Percentiles rank a stretch among this genome's conserved stretches.
Evolutionary conservation across 768 basidiomycete genomes (phyloP).

Genomic region (Mycena indigotica): DNA sequence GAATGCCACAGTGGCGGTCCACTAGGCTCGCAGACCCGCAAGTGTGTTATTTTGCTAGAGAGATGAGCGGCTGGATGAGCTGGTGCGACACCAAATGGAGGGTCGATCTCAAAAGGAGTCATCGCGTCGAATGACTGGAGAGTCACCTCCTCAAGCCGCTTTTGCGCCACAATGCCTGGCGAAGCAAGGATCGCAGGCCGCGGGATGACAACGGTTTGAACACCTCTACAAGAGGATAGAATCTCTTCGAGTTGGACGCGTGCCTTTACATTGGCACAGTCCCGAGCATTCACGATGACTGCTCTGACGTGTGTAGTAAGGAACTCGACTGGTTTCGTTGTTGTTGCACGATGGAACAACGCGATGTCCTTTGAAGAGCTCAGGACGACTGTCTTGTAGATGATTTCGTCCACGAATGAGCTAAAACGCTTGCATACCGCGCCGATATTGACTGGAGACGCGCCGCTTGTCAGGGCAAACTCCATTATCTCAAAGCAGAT

Average conservation of each 20-base stretch:
- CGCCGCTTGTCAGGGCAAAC: constrained; percentile 11
- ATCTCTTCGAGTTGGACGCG: constrained; percentile 8
- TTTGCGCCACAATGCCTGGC: constrained; percentile 1
- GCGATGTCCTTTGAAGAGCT: constrained; percentile 8
- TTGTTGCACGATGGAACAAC: constrained; percentile 20
- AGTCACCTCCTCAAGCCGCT: constrained; percentile 11
- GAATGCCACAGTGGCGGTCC: too few relatives aligned
- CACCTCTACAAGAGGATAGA: constrained; percentile 9
- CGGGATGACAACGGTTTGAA: constrained; percentile 11
- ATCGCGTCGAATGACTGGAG: constrained; percentile 17
- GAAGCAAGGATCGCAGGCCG: constrained; percentile 14
- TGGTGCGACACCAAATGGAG: background rate
- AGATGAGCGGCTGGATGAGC: constrained; percentile 7
- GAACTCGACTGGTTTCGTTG: constrained; percentile 4
- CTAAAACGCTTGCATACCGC: constrained; percentile 18
- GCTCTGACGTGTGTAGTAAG: constrained; percentile 4
- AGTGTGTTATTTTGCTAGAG: constrained; percentile 10
- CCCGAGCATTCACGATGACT: constrained; percentile 6
- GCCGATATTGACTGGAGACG: constrained; percentile 8
- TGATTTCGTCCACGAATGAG: constrained; percentile 17
- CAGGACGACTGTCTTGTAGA: constrained; percentile 25
- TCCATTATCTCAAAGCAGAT: constrained; percentile 23
- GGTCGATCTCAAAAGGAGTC: constrained; percentile 18
- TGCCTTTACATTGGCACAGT: constrained; percentile 12
- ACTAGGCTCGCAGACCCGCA: constrained; percentile 26